phyloP scores from a whole-genome alignment of 75 land plant genomes.

The Larix kaempferi region DNA sequence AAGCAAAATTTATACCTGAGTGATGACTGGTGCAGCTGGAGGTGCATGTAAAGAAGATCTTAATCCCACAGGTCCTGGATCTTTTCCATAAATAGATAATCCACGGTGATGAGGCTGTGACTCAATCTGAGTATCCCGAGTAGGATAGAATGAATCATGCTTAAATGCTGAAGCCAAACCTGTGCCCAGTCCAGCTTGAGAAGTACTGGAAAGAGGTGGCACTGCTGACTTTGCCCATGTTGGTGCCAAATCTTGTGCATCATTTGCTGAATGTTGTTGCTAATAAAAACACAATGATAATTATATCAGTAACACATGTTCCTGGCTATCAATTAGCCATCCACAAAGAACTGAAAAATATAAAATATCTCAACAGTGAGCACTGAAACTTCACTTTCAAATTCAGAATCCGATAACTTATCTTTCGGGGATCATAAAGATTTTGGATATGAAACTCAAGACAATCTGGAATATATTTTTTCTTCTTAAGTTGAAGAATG shows the following conservation, averaged over 20 bases:
- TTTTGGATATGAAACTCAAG: too few relatives aligned
- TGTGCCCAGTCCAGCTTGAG: constrained; percentile 28
- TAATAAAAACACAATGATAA: not conserved
- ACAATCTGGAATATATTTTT: not conserved
- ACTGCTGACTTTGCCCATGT: constrained; percentile 14
- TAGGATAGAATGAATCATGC: constrained; percentile 39
- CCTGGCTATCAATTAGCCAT: not conserved
- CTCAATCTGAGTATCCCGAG: constrained; percentile 50
- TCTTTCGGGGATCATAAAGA: too few relatives aligned
- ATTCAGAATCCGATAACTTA: too few relatives aligned
- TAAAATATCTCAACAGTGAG: too few relatives aligned
- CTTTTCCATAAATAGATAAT: constrained; percentile 66
- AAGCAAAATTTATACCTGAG: constrained; percentile 42
- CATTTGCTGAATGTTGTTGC: constrained; percentile 8
- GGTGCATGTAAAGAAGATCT: constrained; percentile 50
- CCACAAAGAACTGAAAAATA: not conserved
- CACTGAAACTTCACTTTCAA: too few relatives aligned
- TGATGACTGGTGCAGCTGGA: constrained; percentile 52
- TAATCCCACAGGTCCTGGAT: constrained; percentile 32
- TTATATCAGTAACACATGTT: not conserved
- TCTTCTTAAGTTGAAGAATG: not conserved
- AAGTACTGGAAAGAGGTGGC: constrained; percentile 14
- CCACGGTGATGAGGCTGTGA: constrained; percentile 37
- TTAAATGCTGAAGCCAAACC: constrained; percentile 34
- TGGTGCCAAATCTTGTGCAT: constrained; percentile 5